Evolutionary conservation across 257 asterid genomes (phyloP), one percentile per base, ranked within the genome.

Genomic region (Knoxia roxburghii): DNA sequence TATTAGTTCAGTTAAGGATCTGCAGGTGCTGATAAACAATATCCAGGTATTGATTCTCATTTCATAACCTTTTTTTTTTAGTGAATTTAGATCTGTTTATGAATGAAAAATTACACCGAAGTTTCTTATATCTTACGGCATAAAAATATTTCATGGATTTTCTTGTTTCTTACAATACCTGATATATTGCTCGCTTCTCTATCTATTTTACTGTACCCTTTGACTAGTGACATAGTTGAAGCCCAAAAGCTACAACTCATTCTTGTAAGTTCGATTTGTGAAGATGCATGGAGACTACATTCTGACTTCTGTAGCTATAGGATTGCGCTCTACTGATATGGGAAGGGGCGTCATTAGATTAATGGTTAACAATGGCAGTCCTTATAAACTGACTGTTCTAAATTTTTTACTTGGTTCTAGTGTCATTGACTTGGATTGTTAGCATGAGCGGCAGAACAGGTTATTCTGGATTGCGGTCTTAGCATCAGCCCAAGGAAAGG

Each of bases 21-120:
- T 95, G 58, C 99, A 94, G 79, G 78, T 72, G 61, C 79, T 94
- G 84, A 88, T 94, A 67, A 94, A 94, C 73, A 94, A 94, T 85
- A 88, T 94, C 59, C 99, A 93, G 89, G 99, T 88, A 76, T 80
- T 83, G 64, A 26, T 43, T 40, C 29, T 50, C 7, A 41, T 41
- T 64, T 40, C 53, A 6, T 17, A 52, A 26, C 21, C 49, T 4
- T 14, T 33, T 26, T 57, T 14, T 54, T 23, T 5, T 27, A n/a
- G 61, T 35, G 53, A 10, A 48, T 48, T 21, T 20, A 26, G 6
- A 5, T 37, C 40, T 51, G 23, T 40, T 24, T 37, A 43, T 33
- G 6, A 9, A 20, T 1, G 5, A 39, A n/a, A 61, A 35, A 27
- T 10, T 30, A n/a, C 5, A 7, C 48, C 26, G 21, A 4, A 8